A percentile compares a stretch with the other conserved stretches of the same genome.
Conservation (phyloP, 1,284 basidiomycete genomes). For the Afroboletus lepidellus region DNA sequence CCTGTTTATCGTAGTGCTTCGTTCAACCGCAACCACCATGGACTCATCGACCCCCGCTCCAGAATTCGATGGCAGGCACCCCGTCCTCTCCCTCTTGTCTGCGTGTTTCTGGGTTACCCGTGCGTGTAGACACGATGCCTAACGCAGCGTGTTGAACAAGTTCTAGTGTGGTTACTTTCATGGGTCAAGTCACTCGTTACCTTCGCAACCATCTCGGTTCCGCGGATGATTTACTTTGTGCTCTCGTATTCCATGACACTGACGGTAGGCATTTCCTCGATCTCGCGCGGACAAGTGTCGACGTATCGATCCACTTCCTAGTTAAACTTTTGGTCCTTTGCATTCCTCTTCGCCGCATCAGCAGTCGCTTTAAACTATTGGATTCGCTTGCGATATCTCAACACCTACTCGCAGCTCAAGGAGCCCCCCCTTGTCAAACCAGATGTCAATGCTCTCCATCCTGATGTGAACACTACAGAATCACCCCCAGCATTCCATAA, state of each 20-base stretch:
- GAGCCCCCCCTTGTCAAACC: conserved; percentile 81
- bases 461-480: conserved; percentile 77
- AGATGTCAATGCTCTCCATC: conserved; percentile 79
- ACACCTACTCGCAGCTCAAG: conserved; percentile 77
- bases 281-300: conserved; percentile 1
- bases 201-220: conserved; percentile 79
- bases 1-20: not conserved
- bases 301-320: conserved; percentile 32
- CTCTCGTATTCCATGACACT: conserved; percentile 89
- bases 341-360: conserved; percentile 68
- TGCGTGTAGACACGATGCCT: conserved; percentile 39
- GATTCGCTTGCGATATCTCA: conserved; percentile 80
- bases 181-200: conserved; percentile 70
- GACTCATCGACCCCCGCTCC: conserved; percentile 17
- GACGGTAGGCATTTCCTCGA: conserved; percentile 49
- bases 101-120: conserved; percentile 82
- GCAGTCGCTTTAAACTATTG: conserved; percentile 75
- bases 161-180: conserved; percentile 75
- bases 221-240: conserved; percentile 71
- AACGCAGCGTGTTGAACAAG: conserved; percentile 8
- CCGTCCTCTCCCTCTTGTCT: conserved; percentile 66
- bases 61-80: conserved; percentile 43
- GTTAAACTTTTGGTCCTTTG: conserved; percentile 88
- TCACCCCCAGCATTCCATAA: conserved; percentile 84
- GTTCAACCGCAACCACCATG: conserved; percentile 22